These are phyloP conservation scores for Fusarium cyanostomum DNA, from an alignment of 2,329 filamentous ascomycete genomes.

Conservation along the genomic window DNA sequence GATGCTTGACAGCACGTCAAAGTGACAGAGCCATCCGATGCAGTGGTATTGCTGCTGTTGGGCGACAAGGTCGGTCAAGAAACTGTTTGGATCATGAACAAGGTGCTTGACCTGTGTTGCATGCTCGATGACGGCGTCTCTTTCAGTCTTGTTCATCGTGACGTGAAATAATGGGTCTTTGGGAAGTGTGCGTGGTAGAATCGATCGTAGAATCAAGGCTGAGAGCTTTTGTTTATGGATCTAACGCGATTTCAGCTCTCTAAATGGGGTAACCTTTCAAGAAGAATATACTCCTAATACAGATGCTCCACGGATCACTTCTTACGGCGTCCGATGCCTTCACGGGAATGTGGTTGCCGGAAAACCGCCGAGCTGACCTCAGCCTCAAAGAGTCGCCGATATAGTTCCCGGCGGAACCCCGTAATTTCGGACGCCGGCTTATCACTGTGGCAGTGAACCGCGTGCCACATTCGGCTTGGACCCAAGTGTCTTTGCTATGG, in stretches of 20 bases:
- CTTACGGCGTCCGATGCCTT: conserved; percentile 18
- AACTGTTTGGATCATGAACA: conserved; percentile 30
- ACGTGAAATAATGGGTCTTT: neutral
- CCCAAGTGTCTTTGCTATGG: neutral
- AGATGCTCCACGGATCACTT: neutral
- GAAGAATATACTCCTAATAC: neutral
- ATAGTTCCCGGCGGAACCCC: conserved; percentile 7
- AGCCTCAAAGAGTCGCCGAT: neutral
- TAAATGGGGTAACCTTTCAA: neutral
- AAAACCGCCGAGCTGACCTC: neutral
- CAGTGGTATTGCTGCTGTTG: conserved; percentile 33
- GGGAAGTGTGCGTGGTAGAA: neutral
- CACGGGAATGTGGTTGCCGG: neutral
- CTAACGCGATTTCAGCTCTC: neutral
- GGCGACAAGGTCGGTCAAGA: conserved; percentile 24
- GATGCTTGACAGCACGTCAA: conserved; percentile 17
- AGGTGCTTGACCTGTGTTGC: conserved; percentile 19
- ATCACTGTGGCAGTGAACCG: neutral
- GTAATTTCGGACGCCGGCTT: conserved; percentile 21
- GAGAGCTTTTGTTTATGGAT: neutral
- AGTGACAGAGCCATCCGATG: conserved; percentile 28
- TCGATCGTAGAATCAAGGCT: neutral
- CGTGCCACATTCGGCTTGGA: neutral
- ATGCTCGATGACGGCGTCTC: conserved; percentile 28
- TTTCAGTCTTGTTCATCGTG: conserved; percentile 24